A percentile compares a stretch with the other conserved stretches of the same genome.
Evolutionary conservation across 1,139 yeast genomes (phyloP).

Genomic region (Kodamaea plutei): DNA sequence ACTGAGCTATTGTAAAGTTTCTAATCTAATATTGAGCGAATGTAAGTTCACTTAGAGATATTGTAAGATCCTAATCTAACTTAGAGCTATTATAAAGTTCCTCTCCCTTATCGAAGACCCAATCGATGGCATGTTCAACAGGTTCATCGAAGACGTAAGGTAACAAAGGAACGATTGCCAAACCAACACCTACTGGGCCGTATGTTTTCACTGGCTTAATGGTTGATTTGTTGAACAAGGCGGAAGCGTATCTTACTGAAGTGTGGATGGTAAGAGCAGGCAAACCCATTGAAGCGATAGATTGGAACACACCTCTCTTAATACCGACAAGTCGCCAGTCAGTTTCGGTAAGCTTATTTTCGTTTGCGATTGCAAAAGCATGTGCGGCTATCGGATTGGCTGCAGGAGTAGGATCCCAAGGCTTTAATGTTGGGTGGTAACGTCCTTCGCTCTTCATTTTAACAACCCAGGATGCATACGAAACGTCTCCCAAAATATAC

Average conservation of each 20-base stretch:
- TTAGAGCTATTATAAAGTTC: too few species aligned
- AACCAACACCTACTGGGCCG: conserved; percentile 77
- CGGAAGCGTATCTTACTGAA: conserved; percentile 67
- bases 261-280: conserved; percentile 86
- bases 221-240: conserved; percentile 46
- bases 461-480: conserved; percentile 72
- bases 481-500: conserved; percentile 75
- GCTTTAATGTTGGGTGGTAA: conserved; percentile 57
- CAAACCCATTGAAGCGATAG: conserved; percentile 80
- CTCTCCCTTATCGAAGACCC: conserved; percentile 57
- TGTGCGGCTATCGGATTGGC: conserved; percentile 39
- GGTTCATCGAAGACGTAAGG: conserved; percentile 84
- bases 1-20: too few species aligned
- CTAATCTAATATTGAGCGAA: too few species aligned
- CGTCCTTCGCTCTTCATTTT: conserved; percentile 65
- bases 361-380: conserved; percentile 23
- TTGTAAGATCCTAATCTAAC: too few species aligned
- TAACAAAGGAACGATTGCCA: conserved; percentile 71
- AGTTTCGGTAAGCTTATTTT: conserved; percentile 32
- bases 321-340: conserved; percentile 66
- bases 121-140: conserved; percentile 67
- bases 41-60: too few species aligned
- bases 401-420: conserved; percentile 59
- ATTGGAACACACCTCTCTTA: conserved; percentile 74
- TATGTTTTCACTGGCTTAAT: conserved; percentile 44